Percentiles rank a stretch among this genome's conserved stretches.
Evolutionary conservation across 768 basidiomycete species (phyloP).

Genomic region (Mycena albidolilacea): DNA sequence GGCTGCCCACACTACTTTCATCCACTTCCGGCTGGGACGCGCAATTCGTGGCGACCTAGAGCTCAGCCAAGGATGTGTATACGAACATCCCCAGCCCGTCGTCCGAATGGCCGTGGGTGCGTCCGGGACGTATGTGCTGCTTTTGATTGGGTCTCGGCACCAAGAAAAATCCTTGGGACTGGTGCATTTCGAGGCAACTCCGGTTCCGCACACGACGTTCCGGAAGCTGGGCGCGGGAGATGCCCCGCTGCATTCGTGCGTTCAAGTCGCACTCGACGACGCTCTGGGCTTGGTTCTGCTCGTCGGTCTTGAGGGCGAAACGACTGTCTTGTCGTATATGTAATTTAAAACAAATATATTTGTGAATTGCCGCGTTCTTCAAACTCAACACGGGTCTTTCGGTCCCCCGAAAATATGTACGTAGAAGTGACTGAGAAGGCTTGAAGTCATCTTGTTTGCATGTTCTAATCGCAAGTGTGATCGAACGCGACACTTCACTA

Average conservation of each 20-base stretch:
- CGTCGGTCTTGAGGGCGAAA: neutral
- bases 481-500: too few relatives aligned
- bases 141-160: too few relatives aligned
- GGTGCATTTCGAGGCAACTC: neutral
- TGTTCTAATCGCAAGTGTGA: too few relatives aligned
- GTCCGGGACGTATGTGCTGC: neutral
- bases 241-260: neutral
- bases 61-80: neutral
- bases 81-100: neutral
- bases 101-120: neutral
- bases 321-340: neutral
- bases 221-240: neutral
- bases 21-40: slow-evolving; percentile 2
- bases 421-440: too few relatives aligned
- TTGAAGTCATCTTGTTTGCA: too few relatives aligned
- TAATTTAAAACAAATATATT: neutral
- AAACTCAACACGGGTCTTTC: too few relatives aligned
- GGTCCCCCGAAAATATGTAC: too few relatives aligned
- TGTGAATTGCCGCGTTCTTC: too few relatives aligned
- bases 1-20: neutral
- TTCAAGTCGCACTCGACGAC: neutral
- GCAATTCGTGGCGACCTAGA: neutral
- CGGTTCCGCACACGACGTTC: slow-evolving; percentile 2
- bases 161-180: neutral
- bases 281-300: slow-evolving; percentile 1